phyloP scores from a whole-genome alignment of 345 rosid genomes.

The Eutrema heterophyllum region DNA sequence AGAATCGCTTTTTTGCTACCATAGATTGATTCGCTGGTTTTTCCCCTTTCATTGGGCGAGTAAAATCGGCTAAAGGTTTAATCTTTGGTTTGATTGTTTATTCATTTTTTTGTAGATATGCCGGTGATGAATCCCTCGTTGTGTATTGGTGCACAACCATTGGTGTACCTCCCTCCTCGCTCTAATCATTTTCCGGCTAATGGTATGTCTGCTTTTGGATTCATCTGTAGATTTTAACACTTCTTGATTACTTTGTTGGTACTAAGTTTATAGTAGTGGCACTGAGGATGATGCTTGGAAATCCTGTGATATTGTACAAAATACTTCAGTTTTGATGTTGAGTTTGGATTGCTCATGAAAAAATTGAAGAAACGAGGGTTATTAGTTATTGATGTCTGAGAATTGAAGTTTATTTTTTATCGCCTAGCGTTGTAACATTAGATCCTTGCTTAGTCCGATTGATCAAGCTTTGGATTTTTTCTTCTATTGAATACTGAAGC shows the following conservation, averaged over 20 bases:
- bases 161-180: constrained; percentile 14
- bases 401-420: background rate
- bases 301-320: background rate
- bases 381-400: background rate
- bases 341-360: background rate
- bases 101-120: constrained; percentile 12
- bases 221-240: background rate
- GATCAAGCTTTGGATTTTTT: background rate
- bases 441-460: background rate
- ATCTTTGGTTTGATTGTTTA: background rate
- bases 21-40: background rate
- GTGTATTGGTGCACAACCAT: constrained; percentile 12
- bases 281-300: background rate
- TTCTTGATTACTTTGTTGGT: background rate
- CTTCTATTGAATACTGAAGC: background rate
- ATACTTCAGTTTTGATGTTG: background rate
- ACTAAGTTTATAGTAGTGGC: background rate
- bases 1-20: background rate
- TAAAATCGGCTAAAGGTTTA: background rate
- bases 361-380: background rate
- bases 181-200: background rate
- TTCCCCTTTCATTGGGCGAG: background rate
- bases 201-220: background rate
- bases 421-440: background rate
- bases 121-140: constrained; percentile 11